These are phyloP conservation scores for Phialemonium atrogriseum DNA, from an alignment of 2,329 filamentous ascomycete species.

Conservation along the genomic window DNA sequence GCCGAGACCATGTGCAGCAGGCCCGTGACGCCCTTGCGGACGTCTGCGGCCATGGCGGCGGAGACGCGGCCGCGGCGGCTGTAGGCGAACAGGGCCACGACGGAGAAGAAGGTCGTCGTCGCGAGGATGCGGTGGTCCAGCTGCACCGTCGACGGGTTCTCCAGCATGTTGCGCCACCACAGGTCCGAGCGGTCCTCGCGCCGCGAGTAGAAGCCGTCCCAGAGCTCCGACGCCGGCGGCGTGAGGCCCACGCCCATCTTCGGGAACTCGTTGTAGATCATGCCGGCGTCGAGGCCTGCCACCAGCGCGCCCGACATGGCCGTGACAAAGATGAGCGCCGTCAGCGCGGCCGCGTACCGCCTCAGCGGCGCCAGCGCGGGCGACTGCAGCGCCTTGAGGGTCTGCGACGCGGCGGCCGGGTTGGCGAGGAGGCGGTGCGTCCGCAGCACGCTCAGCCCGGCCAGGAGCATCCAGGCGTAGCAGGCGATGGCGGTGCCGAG, in stretches of 20 bases:
- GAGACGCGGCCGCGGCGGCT: constrained; percentile 55
- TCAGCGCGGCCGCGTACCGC: constrained; percentile 60
- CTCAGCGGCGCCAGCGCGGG: constrained; percentile 68
- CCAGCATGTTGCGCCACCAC: constrained; percentile 95
- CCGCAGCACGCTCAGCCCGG: constrained; percentile 76
- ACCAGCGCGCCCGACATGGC: constrained; percentile 92
- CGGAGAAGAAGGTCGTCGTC: constrained; percentile 74
- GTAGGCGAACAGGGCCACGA: constrained; percentile 76
- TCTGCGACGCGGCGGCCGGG: constrained; percentile 51
- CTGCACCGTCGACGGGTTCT: constrained; percentile 94
- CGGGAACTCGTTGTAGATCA: constrained; percentile 99
- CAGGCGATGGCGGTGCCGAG: constrained; percentile 85
- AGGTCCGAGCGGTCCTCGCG: constrained; percentile 71
- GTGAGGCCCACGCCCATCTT: constrained; percentile 82
- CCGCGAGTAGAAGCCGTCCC: constrained; percentile 77
- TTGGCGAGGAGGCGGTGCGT: constrained; percentile 63
- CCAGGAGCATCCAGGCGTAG: constrained; percentile 90
- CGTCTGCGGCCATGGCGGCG: constrained; percentile 52
- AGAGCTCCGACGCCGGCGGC: constrained; percentile 75
- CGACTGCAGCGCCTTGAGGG: constrained; percentile 53
- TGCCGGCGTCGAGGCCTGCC: constrained; percentile 86
- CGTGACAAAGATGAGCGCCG: constrained; percentile 74
- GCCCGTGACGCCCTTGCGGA: constrained; percentile 63
- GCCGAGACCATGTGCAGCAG: constrained; percentile 74
- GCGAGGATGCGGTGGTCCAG: constrained; percentile 92